Evolutionary conservation across 2,329 filamentous ascomycete genomes (phyloP), one percentile per base, ranked within the genome.

Genomic region (Colletotrichum cereale): DNA sequence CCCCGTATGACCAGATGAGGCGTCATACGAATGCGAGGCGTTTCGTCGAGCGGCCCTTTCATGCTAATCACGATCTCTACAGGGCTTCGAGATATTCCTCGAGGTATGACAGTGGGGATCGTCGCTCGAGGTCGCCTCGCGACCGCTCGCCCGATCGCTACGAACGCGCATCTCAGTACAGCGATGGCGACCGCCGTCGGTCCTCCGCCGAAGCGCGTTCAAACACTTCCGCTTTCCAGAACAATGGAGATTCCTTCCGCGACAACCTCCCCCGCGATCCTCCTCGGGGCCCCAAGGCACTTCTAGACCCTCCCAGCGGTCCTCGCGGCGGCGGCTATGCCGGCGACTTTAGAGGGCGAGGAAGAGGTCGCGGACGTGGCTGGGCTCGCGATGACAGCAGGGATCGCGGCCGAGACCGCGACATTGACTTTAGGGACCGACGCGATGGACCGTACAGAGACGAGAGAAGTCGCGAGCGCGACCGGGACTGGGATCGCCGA

Each of bases 281-380:
- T 2, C 95, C 95, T 3, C 88, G 94, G 67, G 95, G 93, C 0
- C 94, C 95, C 14, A 94, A 95, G 80, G 93, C 93, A 5, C 84
- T 95, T 68, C 88, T 92, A 71, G 93, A 96, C 72, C 83, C 89
- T 38, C 88, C 89, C n/a, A 89, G 87, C 74, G 90, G 90, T 38
- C 91, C 90, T 18, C 88, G 93, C 68, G 91, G 91, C 53, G 87
- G 90, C 68, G 90, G 89, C 11, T 93, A 91, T 77, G 84, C 84
- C 3, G 86, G 89, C 31, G 92, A 94, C 63, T 91, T 90, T 53
- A 79, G 83, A 16, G 82, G 83, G 7, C 89, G 86, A 76, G 90
- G 85, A 72, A 88, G 86, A 80, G 90, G 82, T 75, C 86, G 79
- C 77, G 89, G 79, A 71, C 88, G 85, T 76, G 89, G 86, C 56